A percentile compares a stretch with the other conserved stretches of the same genome.
phyloP scores from a whole-genome alignment of 805 yeast species.

The Wickerhamomyces kurtzmanii region DNA sequence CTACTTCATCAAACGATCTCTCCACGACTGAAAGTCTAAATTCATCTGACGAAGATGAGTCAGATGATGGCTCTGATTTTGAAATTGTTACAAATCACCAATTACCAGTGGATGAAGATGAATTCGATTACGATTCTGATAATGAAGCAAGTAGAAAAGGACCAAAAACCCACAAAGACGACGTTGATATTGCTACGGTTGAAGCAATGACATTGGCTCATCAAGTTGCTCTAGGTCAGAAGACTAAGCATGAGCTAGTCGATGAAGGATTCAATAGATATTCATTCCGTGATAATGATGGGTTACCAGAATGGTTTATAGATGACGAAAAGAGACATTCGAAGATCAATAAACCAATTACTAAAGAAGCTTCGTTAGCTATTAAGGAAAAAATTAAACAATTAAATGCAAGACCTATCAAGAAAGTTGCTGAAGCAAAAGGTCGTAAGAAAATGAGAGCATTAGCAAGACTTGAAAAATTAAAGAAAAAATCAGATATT shows the following conservation, averaged over 20 bases:
- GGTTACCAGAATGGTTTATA: conserved; percentile 92
- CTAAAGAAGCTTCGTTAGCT: conserved; percentile 86
- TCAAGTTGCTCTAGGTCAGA: conserved; percentile 85
- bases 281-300: conserved; percentile 84
- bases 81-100: conserved; percentile 37
- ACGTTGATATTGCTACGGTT: conserved; percentile 79
- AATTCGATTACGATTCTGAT: conserved; percentile 36
- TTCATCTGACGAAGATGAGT: conserved; percentile 5
- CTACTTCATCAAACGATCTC: conserved; percentile 3
- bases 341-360: conserved; percentile 81
- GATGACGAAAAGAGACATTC: conserved; percentile 89
- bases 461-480: conserved; percentile 70
- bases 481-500: conserved; percentile 86
- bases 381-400: conserved; percentile 67
- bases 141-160: conserved; percentile 36
- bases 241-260: conserved; percentile 72
- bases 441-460: conserved; percentile 96
- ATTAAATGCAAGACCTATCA: conserved; percentile 93
- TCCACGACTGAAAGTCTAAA: conserved; percentile 15
- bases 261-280: conserved; percentile 91
- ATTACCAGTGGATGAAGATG: conserved; percentile 23
- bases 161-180: conserved; percentile 41
- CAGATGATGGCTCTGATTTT: conserved; percentile 23
- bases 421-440: conserved; percentile 96
- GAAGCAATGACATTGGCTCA: conserved; percentile 99